These are phyloP conservation scores for Fusarium coicis DNA, from an alignment of 2,329 filamentous ascomycete genomes.

Conservation along the genomic window DNA sequence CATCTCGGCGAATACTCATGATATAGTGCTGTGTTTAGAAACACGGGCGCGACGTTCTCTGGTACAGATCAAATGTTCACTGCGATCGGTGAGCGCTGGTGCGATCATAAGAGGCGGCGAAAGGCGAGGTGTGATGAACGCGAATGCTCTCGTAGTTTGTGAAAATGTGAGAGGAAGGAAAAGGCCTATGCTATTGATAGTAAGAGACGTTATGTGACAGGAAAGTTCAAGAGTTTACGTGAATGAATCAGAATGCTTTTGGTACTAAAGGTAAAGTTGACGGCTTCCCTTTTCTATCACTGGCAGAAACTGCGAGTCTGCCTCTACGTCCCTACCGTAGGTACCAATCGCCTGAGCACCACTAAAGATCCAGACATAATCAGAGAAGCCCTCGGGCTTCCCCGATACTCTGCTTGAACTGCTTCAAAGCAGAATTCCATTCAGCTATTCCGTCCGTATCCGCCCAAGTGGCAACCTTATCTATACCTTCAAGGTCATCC, in stretches of 20 bases:
- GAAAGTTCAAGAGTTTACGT: not conserved
- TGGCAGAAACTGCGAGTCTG: constrained; percentile 1
- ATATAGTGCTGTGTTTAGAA: not conserved
- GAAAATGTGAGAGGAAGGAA: not conserved
- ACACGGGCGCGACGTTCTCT: not conserved
- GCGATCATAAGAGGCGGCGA: not conserved
- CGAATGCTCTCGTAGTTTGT: not conserved
- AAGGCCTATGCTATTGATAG: not conserved
- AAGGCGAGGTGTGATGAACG: not conserved
- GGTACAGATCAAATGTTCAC: not conserved
- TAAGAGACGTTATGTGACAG: not conserved
- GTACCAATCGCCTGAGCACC: not conserved
- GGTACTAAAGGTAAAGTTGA: not conserved
- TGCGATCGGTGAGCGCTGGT: not conserved
- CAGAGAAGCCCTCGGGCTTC: constrained; percentile 26
- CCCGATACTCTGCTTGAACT: constrained; percentile 57
- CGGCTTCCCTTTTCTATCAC: not conserved
- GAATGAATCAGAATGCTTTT: not conserved
- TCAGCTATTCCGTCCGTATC: constrained; percentile 54
- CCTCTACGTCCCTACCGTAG: not conserved
- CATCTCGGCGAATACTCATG: constrained; percentile 13
- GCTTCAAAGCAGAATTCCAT: constrained; percentile 60
- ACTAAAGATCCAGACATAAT: not conserved
- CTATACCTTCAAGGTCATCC: constrained; percentile 58
- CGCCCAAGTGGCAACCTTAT: constrained; percentile 56